Evolutionary conservation across 176 grass and related monocot species (phyloP).

Genomic region (Zizania latifolia): DNA sequence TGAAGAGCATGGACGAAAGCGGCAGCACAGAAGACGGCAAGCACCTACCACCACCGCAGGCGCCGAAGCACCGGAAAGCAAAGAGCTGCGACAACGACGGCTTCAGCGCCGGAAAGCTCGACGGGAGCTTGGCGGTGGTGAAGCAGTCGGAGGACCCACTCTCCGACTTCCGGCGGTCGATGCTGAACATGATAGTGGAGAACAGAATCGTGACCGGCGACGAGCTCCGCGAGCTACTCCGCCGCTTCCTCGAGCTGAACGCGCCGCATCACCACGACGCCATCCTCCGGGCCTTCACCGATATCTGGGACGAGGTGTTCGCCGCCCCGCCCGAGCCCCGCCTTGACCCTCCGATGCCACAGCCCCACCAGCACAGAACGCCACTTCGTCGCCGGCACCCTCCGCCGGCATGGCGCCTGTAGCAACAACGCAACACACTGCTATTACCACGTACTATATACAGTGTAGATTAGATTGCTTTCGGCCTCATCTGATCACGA

Average conservation of each 20-base stretch:
- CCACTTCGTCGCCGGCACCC: slow-evolving; percentile 14
- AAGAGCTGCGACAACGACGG: slow-evolving; percentile 19
- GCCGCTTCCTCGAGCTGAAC: slow-evolving; percentile 69
- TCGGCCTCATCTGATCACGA: neutral
- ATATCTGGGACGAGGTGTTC: slow-evolving; percentile 68
- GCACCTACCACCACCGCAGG: neutral
- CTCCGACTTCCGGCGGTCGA: slow-evolving; percentile 58
- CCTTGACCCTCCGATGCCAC: neutral
- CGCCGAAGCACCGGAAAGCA: slow-evolving; percentile 16
- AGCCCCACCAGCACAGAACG: neutral
- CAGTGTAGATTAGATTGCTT: slow-evolving; percentile 14
- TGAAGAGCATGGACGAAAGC: neutral
- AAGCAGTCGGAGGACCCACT: slow-evolving; percentile 60
- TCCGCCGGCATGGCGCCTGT: slow-evolving; percentile 27
- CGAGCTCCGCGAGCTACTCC: slow-evolving; percentile 58
- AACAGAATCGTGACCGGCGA: slow-evolving; percentile 49
- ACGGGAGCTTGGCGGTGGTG: slow-evolving; percentile 47
- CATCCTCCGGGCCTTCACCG: slow-evolving; percentile 73
- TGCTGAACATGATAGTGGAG: slow-evolving; percentile 73
- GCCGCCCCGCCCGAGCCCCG: neutral
- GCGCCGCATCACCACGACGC: slow-evolving; percentile 60
- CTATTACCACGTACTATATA: neutral
- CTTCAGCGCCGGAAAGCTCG: slow-evolving; percentile 1
- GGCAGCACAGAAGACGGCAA: slow-evolving; percentile 9
- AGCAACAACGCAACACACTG: neutral